Evolutionary conservation across 1,139 yeast genomes (phyloP).

Genomic region (Candida glucosophila): DNA sequence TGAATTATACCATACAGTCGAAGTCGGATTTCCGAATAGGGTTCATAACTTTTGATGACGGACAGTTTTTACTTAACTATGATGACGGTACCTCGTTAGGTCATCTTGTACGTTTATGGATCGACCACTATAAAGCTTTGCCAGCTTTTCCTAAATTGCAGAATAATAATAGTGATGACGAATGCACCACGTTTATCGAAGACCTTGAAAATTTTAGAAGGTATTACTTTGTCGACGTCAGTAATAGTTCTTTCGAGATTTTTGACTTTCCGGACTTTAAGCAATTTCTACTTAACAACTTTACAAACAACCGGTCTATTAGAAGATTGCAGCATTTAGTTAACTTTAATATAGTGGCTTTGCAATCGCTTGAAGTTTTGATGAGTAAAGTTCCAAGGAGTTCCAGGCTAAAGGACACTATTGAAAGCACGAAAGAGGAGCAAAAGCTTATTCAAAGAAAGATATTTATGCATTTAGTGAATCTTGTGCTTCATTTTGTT

Average conservation of each 20-base stretch:
- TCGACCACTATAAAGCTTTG: conserved; percentile 6
- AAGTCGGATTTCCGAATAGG: conserved; percentile 17
- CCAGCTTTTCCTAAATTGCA: conserved; percentile 6
- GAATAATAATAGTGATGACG: conserved; percentile 3
- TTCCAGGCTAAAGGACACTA: conserved; percentile 1
- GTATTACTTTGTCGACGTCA: conserved; percentile 6
- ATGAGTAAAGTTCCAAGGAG: conserved; percentile 3
- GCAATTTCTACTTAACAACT: conserved; percentile 11
- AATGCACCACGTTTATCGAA: conserved; percentile 11
- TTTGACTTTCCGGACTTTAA: conserved; percentile 5
- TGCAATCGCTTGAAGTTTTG: conserved; percentile 10
- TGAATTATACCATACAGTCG: conserved; percentile 23
- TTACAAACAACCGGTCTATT: conserved; percentile 14
- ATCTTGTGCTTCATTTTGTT: conserved; percentile 10
- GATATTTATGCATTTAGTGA: conserved; percentile 11
- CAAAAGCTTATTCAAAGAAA: conserved; percentile 8
- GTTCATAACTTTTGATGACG: conserved; percentile 7
- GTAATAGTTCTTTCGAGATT: conserved; percentile 2
- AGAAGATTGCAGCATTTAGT: conserved; percentile 18
- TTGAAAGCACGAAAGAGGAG: conserved; percentile 7
- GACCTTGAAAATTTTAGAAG: conserved; percentile 13
- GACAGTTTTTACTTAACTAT: no score
- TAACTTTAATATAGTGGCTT: conserved; percentile 16
- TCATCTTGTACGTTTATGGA: conserved; percentile 12
- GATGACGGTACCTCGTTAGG: conserved; percentile 9